Percentiles rank a stretch among this genome's conserved stretches.
Conservation (phyloP, 495 filamentous ascomycete genomes). For the Penicillium parvum region DNA sequence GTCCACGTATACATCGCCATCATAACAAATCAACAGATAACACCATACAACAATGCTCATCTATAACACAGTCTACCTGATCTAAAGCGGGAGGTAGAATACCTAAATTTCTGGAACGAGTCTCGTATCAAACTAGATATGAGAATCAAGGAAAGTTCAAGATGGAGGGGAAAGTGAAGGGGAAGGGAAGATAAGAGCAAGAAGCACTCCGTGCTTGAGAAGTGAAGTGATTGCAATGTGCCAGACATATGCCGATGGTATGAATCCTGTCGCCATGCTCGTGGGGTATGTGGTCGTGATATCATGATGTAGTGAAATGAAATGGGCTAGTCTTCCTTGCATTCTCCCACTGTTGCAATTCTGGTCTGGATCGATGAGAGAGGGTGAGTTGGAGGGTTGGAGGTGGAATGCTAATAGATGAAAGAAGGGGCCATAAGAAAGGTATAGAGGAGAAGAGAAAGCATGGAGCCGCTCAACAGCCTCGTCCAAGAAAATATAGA, state of each 20-base stretch:
- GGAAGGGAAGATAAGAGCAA: slow-evolving; percentile 5
- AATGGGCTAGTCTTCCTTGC: not conserved
- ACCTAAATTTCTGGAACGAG: slow-evolving; percentile 14
- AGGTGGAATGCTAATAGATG: too few species aligned
- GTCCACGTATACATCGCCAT: too few species aligned
- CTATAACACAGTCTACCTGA: slow-evolving; percentile 14
- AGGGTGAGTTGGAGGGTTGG: not conserved
- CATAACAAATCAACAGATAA: too few species aligned
- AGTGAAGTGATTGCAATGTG: too few species aligned
- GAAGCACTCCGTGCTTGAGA: too few species aligned
- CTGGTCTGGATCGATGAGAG: not conserved
- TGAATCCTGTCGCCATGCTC: not conserved
- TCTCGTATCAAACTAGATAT: slow-evolving; percentile 14
- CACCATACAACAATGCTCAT: too few species aligned
- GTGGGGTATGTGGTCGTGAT: too few species aligned
- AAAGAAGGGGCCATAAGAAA: too few species aligned
- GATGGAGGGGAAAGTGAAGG: slow-evolving; percentile 1
- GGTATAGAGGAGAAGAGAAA: not conserved
- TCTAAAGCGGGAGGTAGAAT: not conserved
- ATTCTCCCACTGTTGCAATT: too few species aligned
- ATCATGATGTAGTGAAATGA: not conserved
- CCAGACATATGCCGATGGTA: slow-evolving; percentile 10
- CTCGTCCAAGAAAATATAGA: not conserved
- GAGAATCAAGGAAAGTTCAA: not conserved
- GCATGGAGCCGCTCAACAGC: slow-evolving; percentile 11